A percentile compares a stretch with the other conserved stretches of the same genome.
Evolutionary conservation across 306 rosid species (phyloP).

Genomic region (Corylus americana): DNA sequence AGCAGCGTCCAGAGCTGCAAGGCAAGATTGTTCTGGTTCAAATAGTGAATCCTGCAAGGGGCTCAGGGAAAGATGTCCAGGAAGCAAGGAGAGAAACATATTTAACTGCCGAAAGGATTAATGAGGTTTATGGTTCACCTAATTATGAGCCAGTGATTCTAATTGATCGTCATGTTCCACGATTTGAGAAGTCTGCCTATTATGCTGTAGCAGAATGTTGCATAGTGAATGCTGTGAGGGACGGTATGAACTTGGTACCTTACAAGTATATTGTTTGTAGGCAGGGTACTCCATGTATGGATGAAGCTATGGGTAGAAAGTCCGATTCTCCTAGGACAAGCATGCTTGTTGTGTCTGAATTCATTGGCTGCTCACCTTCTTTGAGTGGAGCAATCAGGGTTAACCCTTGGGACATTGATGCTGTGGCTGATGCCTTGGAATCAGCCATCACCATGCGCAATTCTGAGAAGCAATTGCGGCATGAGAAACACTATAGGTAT

Average conservation of each 20-base stretch:
- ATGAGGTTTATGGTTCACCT: slow-evolving; percentile 52
- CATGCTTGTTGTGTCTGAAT: slow-evolving; percentile 89
- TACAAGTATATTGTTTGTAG: slow-evolving; percentile 81
- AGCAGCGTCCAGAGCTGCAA: slow-evolving; percentile 56
- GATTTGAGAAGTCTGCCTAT: slow-evolving; percentile 76
- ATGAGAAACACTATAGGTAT: slow-evolving; percentile 78
- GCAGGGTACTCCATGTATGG: slow-evolving; percentile 59
- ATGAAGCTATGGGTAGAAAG: slow-evolving; percentile 51
- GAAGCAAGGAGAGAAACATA: slow-evolving; percentile 70
- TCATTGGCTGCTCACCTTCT: slow-evolving; percentile 88
- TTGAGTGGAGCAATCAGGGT: slow-evolving; percentile 91
- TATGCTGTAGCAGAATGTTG: slow-evolving; percentile 86
- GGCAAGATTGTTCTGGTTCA: slow-evolving; percentile 73
- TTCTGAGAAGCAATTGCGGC: slow-evolving; percentile 72
- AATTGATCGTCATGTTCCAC: slow-evolving; percentile 73
- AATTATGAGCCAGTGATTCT: slow-evolving; percentile 67
- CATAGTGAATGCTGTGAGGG: slow-evolving; percentile 84
- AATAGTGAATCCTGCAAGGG: slow-evolving; percentile 88
- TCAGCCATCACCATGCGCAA: slow-evolving; percentile 59
- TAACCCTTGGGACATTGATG: slow-evolving; percentile 86
- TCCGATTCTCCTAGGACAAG: slow-evolving; percentile 54
- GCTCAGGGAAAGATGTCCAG: slow-evolving; percentile 78
- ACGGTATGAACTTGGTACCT: slow-evolving; percentile 89
- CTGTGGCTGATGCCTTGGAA: slow-evolving; percentile 74
- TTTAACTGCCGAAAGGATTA: slow-evolving; percentile 60